Evolutionary conservation across 345 rosid genomes (phyloP).

Genomic region (Passiflora organensis): DNA sequence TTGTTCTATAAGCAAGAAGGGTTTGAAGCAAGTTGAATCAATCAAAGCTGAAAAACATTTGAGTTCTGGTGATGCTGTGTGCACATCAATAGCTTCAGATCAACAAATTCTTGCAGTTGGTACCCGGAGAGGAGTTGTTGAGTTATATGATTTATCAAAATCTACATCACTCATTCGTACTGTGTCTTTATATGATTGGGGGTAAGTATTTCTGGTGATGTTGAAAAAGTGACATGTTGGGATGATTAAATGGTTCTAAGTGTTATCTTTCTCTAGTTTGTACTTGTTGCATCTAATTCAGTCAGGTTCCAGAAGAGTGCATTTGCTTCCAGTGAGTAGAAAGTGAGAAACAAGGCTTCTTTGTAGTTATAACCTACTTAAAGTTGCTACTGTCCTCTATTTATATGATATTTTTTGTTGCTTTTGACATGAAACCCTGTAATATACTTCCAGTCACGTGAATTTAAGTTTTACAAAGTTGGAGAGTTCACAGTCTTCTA

Average conservation of each 20-base stretch:
- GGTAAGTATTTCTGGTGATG: slow-evolving; percentile 42
- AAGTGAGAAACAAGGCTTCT: neutral
- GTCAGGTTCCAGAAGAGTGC: neutral
- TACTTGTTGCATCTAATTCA: neutral
- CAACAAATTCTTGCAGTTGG: slow-evolving; percentile 96
- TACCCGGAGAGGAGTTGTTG: slow-evolving; percentile 81
- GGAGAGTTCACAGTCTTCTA: slow-evolving; percentile 7
- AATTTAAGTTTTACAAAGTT: slow-evolving; percentile 2
- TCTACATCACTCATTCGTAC: slow-evolving; percentile 66
- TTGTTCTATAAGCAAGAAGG: slow-evolving; percentile 86
- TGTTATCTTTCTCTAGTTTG: neutral
- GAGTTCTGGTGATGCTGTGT: slow-evolving; percentile 76
- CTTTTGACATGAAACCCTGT: neutral
- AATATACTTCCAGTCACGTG: neutral
- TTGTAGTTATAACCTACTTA: too few relatives aligned
- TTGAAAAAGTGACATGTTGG: slow-evolving; percentile 3
- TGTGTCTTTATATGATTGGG: slow-evolving; percentile 90
- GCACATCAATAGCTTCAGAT: slow-evolving; percentile 77
- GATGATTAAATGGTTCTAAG: slow-evolving; percentile 1
- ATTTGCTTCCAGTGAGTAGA: neutral
- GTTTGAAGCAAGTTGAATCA: slow-evolving; percentile 59
- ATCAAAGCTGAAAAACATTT: slow-evolving; percentile 64
- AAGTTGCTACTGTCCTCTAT: too few relatives aligned
- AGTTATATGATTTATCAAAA: slow-evolving; percentile 72
- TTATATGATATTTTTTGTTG: slow-evolving; percentile 7